These are phyloP conservation scores for Penicillium alfredii DNA, from an alignment of 495 filamentous ascomycete genomes.

Conservation along the genomic window DNA sequence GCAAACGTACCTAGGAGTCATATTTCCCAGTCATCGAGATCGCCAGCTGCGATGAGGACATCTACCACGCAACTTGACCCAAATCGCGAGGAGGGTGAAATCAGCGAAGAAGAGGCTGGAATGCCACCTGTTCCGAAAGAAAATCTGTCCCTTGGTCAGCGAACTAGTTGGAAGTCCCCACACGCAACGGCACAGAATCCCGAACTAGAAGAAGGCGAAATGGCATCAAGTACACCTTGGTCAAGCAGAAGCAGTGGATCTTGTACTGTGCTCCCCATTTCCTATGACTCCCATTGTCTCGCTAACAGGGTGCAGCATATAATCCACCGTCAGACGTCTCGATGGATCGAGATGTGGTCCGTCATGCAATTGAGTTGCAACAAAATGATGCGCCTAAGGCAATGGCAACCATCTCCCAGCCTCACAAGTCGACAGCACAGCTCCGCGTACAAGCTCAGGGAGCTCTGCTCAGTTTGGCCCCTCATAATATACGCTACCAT, in stretches of 20 bases:
- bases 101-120: slow-evolving; percentile 60
- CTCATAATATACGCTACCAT: slow-evolving; percentile 59
- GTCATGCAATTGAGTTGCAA: slow-evolving; percentile 14
- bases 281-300: background rate
- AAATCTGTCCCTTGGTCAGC: background rate
- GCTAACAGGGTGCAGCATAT: slow-evolving; percentile 33
- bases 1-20: background rate
- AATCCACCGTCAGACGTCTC: slow-evolving; percentile 34
- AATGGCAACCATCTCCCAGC: background rate
- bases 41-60: slow-evolving; percentile 3
- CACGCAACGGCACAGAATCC: slow-evolving; percentile 1
- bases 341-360: slow-evolving; percentile 13
- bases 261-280: slow-evolving; percentile 21
- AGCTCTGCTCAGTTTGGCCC: slow-evolving; percentile 58
- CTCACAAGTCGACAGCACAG: slow-evolving; percentile 32
- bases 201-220: slow-evolving; percentile 28
- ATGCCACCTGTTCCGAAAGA: slow-evolving; percentile 14
- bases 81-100: slow-evolving; percentile 64
- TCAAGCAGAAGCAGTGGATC: slow-evolving; percentile 32
- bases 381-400: slow-evolving; percentile 1
- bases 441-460: slow-evolving; percentile 62
- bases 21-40: slow-evolving; percentile 2
- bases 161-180: background rate
- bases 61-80: slow-evolving; percentile 7
- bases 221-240: slow-evolving; percentile 18